Evolutionary conservation across 176 grass and related monocot species (phyloP), one percentile per base, ranked within the genome.

Genomic region (Dactylis glomerata): DNA sequence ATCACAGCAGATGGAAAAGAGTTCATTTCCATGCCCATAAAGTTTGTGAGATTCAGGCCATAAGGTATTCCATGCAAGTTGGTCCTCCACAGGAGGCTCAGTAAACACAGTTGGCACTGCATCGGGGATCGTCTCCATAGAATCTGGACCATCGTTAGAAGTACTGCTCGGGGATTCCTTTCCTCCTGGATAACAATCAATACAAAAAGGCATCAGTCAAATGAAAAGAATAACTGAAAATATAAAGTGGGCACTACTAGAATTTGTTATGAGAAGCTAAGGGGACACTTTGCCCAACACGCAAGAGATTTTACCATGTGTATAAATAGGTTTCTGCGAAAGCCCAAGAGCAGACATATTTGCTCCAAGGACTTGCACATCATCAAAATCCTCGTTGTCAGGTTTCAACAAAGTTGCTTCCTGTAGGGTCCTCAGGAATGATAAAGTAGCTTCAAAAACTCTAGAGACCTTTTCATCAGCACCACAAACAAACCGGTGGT

Each of bases 331-430:
- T 86, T 99, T 96, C 76, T 99, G 96, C 51, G 96, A 99, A 75
- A 99, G 86, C 32, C 96, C 96, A 84, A 99, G 96, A 83, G 96
- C 96, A 34, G 96, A 99, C 96, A 99, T 99, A 89, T 99, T 99
- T 73, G 96, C 96, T 86, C 96, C 93, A 80, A 99, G 84, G 64
- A 96, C 87, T 80, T 92, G 96, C 71, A 99, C 89, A 57, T 89
- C 73, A 22, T 85, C 82, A 72, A 91, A 82, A 91, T 94, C 66
- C 40, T 94, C 84, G 73, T 82, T 82, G 57, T 83, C 81, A 67
- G 83, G 83, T 82, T 92, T 95, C 81, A 88, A 73, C 64, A 87
- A 75, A 76, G 80, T 90, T 86, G 93, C 92, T 84, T 89, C 88
- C 51, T 91, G 87, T 45, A 99, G 90, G 64, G 90, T 94, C 83